phyloP scores from a whole-genome alignment of 2,329 filamentous ascomycete species.

The Curvularia sp. region DNA sequence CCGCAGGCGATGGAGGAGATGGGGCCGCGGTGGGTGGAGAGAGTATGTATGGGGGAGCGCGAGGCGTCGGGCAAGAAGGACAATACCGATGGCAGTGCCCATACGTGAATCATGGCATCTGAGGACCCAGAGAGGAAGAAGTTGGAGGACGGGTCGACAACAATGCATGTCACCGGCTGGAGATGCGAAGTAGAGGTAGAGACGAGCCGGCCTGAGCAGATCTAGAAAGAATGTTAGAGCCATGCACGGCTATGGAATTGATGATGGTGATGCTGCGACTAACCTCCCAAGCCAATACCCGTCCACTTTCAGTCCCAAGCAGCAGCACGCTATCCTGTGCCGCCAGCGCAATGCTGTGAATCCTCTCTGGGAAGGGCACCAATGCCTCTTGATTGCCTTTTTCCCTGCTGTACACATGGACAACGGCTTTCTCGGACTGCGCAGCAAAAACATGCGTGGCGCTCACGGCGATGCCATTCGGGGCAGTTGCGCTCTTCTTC shows the following conservation, averaged over 20 bases:
- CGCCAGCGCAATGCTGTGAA: slow-evolving; percentile 77
- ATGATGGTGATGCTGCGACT: slow-evolving; percentile 33
- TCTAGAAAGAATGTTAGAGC: slow-evolving; percentile 55
- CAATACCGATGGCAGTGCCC: slow-evolving; percentile 80
- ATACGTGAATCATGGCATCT: slow-evolving; percentile 91
- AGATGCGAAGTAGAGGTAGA: slow-evolving; percentile 80
- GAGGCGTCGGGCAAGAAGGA: slow-evolving; percentile 62
- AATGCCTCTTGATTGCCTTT: slow-evolving; percentile 88
- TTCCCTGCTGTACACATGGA: slow-evolving; percentile 88
- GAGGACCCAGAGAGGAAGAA: slow-evolving; percentile 80
- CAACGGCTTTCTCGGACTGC: slow-evolving; percentile 87
- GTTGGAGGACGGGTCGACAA: slow-evolving; percentile 71
- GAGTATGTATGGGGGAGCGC: slow-evolving; percentile 75
- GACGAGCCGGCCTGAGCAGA: slow-evolving; percentile 76
- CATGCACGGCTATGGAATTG: neutral
- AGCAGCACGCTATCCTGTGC: slow-evolving; percentile 73
- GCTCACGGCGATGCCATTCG: slow-evolving; percentile 81
- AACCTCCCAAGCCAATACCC: slow-evolving; percentile 93
- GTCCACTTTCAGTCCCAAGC: slow-evolving; percentile 83
- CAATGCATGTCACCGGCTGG: slow-evolving; percentile 79
- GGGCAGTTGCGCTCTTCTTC: slow-evolving; percentile 88
- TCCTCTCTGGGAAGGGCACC: slow-evolving; percentile 85
- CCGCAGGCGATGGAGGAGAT: slow-evolving; percentile 70
- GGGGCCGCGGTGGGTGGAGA: slow-evolving; percentile 78
- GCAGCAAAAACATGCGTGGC: slow-evolving; percentile 87